A percentile compares a stretch with the other conserved stretches of the same genome.
phyloP scores from a whole-genome alignment of 2,329 filamentous ascomycete genomes.

The Scedosporium apiospermum region DNA sequence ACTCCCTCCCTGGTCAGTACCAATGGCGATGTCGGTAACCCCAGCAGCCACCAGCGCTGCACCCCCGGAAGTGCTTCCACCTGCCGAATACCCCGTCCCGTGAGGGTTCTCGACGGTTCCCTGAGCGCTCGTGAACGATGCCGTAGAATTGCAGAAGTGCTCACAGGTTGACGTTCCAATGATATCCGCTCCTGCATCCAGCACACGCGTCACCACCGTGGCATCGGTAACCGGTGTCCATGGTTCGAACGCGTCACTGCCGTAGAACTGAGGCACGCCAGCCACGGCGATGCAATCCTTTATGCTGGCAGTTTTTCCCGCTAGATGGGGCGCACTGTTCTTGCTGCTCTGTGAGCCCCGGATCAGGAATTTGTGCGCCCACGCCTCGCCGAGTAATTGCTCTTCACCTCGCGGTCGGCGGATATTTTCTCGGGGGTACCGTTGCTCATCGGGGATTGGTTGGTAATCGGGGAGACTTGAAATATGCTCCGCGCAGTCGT shows the following conservation, averaged over 20 bases:
- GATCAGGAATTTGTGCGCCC: slow-evolving; percentile 41
- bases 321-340: slow-evolving; percentile 15
- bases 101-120: slow-evolving; percentile 37
- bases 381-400: slow-evolving; percentile 37
- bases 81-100: slow-evolving; percentile 32
- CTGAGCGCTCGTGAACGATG: slow-evolving; percentile 35
- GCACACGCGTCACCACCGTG: slow-evolving; percentile 38
- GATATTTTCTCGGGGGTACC: slow-evolving; percentile 34
- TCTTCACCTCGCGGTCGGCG: slow-evolving; percentile 27
- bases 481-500: slow-evolving; percentile 38
- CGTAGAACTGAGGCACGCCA: slow-evolving; percentile 41
- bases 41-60: slow-evolving; percentile 34
- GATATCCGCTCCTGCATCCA: slow-evolving; percentile 41
- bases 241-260: slow-evolving; percentile 36
- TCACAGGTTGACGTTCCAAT: slow-evolving; percentile 43
- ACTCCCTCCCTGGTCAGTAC: slow-evolving; percentile 38
- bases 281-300: slow-evolving; percentile 48
- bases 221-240: slow-evolving; percentile 45
- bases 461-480: slow-evolving; percentile 36
- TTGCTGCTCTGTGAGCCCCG: slow-evolving; percentile 16
- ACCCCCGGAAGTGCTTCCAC: slow-evolving; percentile 39
- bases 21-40: slow-evolving; percentile 32
- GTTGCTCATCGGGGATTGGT: slow-evolving; percentile 26
- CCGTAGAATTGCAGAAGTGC: slow-evolving; percentile 40
- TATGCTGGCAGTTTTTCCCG: slow-evolving; percentile 36